These are phyloP conservation scores for Coemansia sp. DNA, from an alignment of 192 early-diverging fungal genomes.

Conservation along the genomic window DNA sequence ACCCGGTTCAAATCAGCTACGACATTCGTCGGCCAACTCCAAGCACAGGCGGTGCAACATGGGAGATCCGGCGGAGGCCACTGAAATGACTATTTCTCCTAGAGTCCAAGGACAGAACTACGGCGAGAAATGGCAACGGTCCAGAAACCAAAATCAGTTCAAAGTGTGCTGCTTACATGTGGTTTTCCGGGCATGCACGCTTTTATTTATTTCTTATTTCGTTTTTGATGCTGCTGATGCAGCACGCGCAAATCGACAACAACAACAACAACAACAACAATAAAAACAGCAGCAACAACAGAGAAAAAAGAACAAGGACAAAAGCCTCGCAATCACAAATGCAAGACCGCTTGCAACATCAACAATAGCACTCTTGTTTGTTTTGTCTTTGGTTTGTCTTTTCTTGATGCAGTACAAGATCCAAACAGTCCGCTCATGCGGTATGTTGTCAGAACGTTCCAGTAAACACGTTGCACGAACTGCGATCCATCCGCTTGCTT, in stretches of 20 bases:
- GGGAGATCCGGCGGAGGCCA: background rate
- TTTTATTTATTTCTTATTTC: constrained; percentile 4
- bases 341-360: background rate
- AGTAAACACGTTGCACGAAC: background rate
- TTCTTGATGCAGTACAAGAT: background rate
- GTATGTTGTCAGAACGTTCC: background rate
- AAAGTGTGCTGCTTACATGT: background rate
- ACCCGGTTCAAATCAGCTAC: background rate
- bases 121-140: background rate
- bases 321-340: constrained; percentile 6
- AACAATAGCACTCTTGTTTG: background rate
- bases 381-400: background rate
- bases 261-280: background rate
- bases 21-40: background rate
- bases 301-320: background rate
- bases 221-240: background rate
- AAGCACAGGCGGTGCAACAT: background rate
- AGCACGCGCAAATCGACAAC: constrained; percentile 4
- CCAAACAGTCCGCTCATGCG: background rate
- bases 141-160: background rate
- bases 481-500: background rate
- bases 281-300: no score
- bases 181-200: background rate
- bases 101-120: background rate
- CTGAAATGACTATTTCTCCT: background rate